Base-by-base conservation (phyloP, 768 basidiomycete genomes). In the Gymnopilus dilepis region DNA sequence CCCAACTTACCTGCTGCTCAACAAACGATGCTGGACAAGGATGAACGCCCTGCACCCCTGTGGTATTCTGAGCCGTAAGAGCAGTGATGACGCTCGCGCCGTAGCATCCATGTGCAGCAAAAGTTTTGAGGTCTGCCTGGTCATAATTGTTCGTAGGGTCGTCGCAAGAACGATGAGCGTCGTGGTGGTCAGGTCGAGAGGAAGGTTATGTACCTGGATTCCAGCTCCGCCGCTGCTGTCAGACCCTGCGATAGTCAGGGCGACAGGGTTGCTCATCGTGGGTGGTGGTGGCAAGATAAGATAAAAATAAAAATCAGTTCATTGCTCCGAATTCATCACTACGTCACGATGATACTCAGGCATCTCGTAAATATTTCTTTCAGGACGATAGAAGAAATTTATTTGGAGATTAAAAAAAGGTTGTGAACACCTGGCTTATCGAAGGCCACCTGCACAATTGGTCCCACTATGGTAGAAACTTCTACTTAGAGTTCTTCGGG, bases 211-310 rank as follows among this genome's bases (percentile, higher is more conserved):
- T 63, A 90, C 92, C 79, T 96, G 95, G 24, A 97, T 94, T 0
- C 95, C 95, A 30, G 95, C 94, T 1, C 95, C 94, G 22, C 92
- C 93, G 30, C 91, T 84, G 1, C 88, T 85, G 68, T 96, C 95
- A 13, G 91, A 87, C 7, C 94, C 90, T 19, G 91, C 91, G 7
- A 94, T 92, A 0, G 90, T 90, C 57, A 94, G 70, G 1, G 90
- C 77, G 26, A 59, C 56, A 50, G 47, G 43, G 45, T 61, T 55
- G 50, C 54, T 56, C 58, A 58, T 56, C 28, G 30, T 33, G 33
- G 55, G n/a, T 42, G 55, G 45, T 12, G n/a, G 43, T 47, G 2
- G 22, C 22, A 11, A 50, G 47, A 50, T 50, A 30, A 50, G 47
- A 50, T 50, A 30, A 50, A 31, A 50, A 48, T 28, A 48, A 50